Evolutionary conservation across 129 eudicot genomes (phyloP), one percentile per base, ranked within the genome.

Genomic region (Lactuca saligna): DNA sequence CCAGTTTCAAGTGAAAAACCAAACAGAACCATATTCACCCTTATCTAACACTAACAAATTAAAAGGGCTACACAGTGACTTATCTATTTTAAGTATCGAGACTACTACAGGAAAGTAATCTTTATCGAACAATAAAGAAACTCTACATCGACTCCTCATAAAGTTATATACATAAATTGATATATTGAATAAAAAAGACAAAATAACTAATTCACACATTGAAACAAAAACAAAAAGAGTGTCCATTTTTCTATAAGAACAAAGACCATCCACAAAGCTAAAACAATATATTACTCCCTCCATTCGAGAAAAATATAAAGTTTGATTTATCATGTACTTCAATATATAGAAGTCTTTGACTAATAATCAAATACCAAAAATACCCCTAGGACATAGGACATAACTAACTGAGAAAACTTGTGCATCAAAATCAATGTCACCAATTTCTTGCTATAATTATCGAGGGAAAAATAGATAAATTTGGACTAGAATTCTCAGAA

Each of bases 121-220:
- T 46, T 42, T 44, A 25, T 48, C 12, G 33, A 64, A 44, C 35
- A 63, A 63, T 39, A 44, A 64, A 25, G 56, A 64, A 44, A 11
- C 56, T 29, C 55, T 44, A 44, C 56, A 44, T 12, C 25, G 56
- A 64, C 69, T 60, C 48, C 20, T 48, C 20, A 64, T 3, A 25
- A 25, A 29, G 56, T 6, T 29, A 65, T 29, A 65, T 48, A 65
- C 25, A 65, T 25, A 65, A 25, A 48, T 6, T 17, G 25, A 46
- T 11, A 42, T 2, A 42, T 42, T 8, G 13, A 14, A 42, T 42
- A 10, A 46, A 0, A 44, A 13, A 65, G 5, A 48, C 8, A 6
- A 14, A 50, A 20, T 16, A 64, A 64, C 41, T 44, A 20, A 13
- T 64, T 64, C 56, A 44, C 56, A 64, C 3, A 42, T n/a, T 41